Conservation (phyloP, 257 asterid species). For the Solanum neorickii region DNA sequence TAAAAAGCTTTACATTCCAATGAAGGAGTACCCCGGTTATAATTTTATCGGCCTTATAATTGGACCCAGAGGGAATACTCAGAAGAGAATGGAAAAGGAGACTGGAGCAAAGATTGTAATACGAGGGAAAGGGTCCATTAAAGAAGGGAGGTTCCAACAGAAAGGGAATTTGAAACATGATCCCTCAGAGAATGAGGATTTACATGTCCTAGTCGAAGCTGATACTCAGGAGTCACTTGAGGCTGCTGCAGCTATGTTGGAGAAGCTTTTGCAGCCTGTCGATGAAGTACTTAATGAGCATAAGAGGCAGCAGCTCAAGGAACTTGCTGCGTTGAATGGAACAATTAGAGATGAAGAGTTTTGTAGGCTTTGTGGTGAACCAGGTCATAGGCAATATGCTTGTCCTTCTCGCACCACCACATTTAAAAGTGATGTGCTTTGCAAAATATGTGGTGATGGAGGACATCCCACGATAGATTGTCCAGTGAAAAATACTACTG, state of each 20-base stretch:
- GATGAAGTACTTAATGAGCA: slow-evolving; percentile 96
- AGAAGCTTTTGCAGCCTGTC: slow-evolving; percentile 90
- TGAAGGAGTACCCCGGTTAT: slow-evolving; percentile 93
- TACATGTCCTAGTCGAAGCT: slow-evolving; percentile 90
- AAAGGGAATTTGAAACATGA: slow-evolving; percentile 81
- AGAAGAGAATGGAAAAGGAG: slow-evolving; percentile 91
- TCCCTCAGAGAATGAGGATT: slow-evolving; percentile 87
- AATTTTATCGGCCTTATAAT: slow-evolving; percentile 87
- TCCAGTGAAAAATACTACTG: slow-evolving; percentile 80
- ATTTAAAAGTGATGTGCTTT: slow-evolving; percentile 80
- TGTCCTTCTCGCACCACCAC: slow-evolving; percentile 80
- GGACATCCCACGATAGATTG: slow-evolving; percentile 95
- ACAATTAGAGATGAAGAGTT: slow-evolving; percentile 91
- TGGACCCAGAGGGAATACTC: slow-evolving; percentile 95
- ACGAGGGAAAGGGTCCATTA: slow-evolving; percentile 87
- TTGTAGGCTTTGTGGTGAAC: slow-evolving; percentile 90
- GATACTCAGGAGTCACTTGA: slow-evolving; percentile 87
- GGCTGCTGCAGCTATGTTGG: slow-evolving; percentile 91
- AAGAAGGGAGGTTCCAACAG: slow-evolving; percentile 89
- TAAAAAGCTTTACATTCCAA: slow-evolving; percentile 80
- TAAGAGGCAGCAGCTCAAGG: slow-evolving; percentile 94
- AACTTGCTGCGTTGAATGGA: slow-evolving; percentile 92
- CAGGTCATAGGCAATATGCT: slow-evolving; percentile 85
- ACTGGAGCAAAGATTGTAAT: slow-evolving; percentile 96
- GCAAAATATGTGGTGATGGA: slow-evolving; percentile 95